These are phyloP conservation scores for Solanum piurae DNA, from an alignment of 257 asterid species.

Conservation along the genomic window DNA sequence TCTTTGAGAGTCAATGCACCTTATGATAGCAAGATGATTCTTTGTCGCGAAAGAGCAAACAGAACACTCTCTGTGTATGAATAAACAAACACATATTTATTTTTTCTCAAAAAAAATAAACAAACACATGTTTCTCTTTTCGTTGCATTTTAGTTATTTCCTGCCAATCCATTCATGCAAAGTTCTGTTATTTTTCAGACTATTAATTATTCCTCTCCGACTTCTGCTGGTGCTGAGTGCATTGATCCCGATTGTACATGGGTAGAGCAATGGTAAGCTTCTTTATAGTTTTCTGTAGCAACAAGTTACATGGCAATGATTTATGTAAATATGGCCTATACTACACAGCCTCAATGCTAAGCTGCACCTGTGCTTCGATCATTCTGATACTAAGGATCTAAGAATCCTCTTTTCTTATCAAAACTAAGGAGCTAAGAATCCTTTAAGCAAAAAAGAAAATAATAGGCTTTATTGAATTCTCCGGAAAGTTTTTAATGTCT, in stretches of 20 bases:
- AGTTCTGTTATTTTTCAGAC: constrained; percentile 40
- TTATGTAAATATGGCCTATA: neutral
- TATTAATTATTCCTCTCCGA: constrained; percentile 64
- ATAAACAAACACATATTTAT: neutral
- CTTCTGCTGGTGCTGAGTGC: constrained; percentile 97
- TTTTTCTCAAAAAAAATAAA: neutral
- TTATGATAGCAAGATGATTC: neutral
- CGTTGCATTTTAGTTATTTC: neutral
- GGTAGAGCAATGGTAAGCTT: constrained; percentile 88
- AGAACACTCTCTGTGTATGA: neutral
- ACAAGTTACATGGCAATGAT: neutral
- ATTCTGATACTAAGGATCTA: neutral
- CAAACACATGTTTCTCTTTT: neutral
- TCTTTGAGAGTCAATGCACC: neutral
- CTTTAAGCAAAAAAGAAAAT: neutral
- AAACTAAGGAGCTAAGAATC: neutral
- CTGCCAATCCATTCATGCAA: neutral
- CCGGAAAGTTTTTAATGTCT: neutral
- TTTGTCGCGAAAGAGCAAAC: neutral
- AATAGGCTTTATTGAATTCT: neutral
- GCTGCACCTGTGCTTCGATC: neutral
- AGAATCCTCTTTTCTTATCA: neutral
- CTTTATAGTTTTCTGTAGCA: neutral
- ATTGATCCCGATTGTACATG: constrained; percentile 83
- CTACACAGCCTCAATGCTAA: too few relatives aligned